phyloP scores from a whole-genome alignment of 768 basidiomycete genomes.

The Favolaschia claudopus region DNA sequence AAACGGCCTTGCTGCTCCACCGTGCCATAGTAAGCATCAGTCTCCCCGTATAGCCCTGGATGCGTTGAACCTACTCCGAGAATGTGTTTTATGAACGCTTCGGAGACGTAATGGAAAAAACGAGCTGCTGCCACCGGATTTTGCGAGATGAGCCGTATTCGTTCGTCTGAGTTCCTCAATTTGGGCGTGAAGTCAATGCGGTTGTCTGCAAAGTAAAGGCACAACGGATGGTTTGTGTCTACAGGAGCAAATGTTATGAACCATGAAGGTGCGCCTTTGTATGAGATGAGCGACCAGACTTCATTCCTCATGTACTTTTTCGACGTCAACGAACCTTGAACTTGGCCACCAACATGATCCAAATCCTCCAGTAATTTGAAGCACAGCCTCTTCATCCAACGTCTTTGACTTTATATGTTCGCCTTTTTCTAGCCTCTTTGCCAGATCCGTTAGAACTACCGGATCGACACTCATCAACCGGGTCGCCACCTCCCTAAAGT shows the following conservation, averaged over 20 bases:
- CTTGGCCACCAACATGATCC: slow-evolving; percentile 26
- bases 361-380: slow-evolving; percentile 30
- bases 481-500: not conserved
- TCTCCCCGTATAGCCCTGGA: slow-evolving; percentile 48
- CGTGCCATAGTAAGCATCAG: slow-evolving; percentile 42
- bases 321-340: slow-evolving; percentile 29
- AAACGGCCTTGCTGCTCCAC: slow-evolving; percentile 42
- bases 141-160: slow-evolving; percentile 16
- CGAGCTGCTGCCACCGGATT: slow-evolving; percentile 40
- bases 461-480: not conserved
- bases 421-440: no score
- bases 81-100: slow-evolving; percentile 34
- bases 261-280: slow-evolving; percentile 33
- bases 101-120: slow-evolving; percentile 36
- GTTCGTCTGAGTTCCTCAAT: slow-evolving; percentile 5
- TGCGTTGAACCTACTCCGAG: slow-evolving; percentile 23
- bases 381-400: slow-evolving; percentile 5
- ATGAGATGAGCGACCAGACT: slow-evolving; percentile 30
- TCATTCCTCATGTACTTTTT: slow-evolving; percentile 36
- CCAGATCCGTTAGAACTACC: no score
- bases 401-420: not conserved
- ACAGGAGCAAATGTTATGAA: slow-evolving; percentile 41
- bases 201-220: slow-evolving; percentile 37
- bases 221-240: slow-evolving; percentile 39
- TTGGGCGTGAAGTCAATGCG: slow-evolving; percentile 22